Conservation (phyloP, 2,329 filamentous ascomycete species). For the Fusarium metavorans region DNA sequence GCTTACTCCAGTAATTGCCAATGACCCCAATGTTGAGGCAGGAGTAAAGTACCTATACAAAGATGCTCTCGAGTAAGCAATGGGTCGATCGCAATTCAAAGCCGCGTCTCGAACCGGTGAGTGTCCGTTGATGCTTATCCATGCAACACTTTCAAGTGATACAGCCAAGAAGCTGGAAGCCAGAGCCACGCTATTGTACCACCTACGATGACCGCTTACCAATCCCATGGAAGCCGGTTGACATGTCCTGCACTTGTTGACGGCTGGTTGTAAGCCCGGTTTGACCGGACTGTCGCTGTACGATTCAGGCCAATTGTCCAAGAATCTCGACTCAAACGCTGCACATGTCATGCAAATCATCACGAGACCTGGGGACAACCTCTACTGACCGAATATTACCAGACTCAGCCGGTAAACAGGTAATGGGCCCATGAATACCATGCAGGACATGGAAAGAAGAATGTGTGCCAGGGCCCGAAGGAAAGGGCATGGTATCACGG, state of each 20-base stretch:
- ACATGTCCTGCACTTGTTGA: background rate
- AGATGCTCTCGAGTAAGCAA: background rate
- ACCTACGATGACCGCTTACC: background rate
- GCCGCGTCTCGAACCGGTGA: background rate
- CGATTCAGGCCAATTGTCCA: background rate
- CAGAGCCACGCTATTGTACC: background rate
- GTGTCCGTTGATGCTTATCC: background rate
- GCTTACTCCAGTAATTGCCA: background rate
- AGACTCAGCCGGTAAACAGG: background rate
- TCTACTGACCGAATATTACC: background rate
- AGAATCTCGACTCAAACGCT: background rate
- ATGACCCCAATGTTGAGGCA: background rate
- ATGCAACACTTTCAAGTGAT: background rate
- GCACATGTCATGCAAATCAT: background rate
- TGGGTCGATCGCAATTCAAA: background rate
- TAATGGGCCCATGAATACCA: background rate
- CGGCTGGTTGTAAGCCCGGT: background rate
- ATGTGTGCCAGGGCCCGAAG: constrained; percentile 9
- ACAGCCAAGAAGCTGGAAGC: background rate
- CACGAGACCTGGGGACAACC: background rate
- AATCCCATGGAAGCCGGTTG: background rate
- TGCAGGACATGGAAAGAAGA: background rate
- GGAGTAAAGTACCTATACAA: background rate
- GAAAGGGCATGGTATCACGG: constrained; percentile 21
- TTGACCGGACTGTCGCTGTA: background rate